These are phyloP conservation scores for Prunus campanulata DNA, from an alignment of 306 rosid species.

Conservation along the genomic window DNA sequence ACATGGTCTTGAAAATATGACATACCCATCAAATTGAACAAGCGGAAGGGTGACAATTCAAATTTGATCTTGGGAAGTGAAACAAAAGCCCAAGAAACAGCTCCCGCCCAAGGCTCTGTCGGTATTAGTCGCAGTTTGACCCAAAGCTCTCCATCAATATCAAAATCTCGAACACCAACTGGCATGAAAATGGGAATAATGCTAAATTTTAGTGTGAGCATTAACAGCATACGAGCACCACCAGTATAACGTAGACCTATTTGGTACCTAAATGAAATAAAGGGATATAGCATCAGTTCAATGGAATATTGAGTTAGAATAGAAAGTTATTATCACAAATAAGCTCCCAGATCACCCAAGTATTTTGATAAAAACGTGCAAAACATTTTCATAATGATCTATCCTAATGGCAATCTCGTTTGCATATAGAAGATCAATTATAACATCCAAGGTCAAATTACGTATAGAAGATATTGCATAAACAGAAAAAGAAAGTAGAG, in stretches of 20 bases:
- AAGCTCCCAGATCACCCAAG: background rate
- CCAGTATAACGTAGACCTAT: conserved; percentile 96
- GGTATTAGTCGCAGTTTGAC: conserved; percentile 89
- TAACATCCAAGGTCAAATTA: background rate
- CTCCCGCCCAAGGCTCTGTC: conserved; percentile 93
- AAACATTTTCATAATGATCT: background rate
- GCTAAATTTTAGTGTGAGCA: conserved; percentile 90
- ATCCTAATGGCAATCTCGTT: background rate
- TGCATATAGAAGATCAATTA: no score
- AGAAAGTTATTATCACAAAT: background rate
- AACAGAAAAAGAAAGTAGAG: background rate
- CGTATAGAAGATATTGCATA: background rate
- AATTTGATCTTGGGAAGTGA: conserved; percentile 98
- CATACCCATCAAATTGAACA: conserved; percentile 97
- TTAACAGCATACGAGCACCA: conserved; percentile 91
- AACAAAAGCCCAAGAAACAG: conserved; percentile 97
- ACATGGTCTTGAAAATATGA: conserved; percentile 5
- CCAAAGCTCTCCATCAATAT: conserved; percentile 99
- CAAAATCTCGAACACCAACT: conserved; percentile 93
- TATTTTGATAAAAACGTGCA: background rate
- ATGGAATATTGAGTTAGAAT: background rate
- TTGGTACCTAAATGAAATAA: conserved; percentile 73
- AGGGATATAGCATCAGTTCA: conserved; percentile 15
- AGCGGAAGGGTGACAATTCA: conserved; percentile 87
- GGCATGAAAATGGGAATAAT: conserved; percentile 84